Percentiles rank a stretch among this genome's conserved stretches.
phyloP scores from a whole-genome alignment of 352 stramenopile genomes.

The Aphanomyces stellatus region DNA sequence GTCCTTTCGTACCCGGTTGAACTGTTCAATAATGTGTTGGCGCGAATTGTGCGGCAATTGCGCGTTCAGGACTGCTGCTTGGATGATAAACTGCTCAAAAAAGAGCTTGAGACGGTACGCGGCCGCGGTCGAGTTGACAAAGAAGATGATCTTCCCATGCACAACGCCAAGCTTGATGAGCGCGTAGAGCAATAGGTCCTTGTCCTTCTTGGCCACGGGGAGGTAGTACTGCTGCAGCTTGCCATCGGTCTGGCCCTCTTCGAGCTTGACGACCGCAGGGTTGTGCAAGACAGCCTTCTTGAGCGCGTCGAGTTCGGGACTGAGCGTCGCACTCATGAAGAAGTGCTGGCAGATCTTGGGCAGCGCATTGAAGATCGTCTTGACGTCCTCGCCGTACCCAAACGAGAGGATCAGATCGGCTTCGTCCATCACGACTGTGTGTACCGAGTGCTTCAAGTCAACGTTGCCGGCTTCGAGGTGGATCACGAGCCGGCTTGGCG shows the following conservation, averaged over 20 bases:
- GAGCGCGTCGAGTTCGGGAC: conserved; percentile 92
- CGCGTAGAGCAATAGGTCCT: conserved; percentile 96
- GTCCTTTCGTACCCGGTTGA: too few relatives aligned
- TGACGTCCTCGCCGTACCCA: conserved; percentile 90
- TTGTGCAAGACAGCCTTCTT: conserved; percentile 97
- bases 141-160: conserved; percentile 97
- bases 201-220: conserved; percentile 81
- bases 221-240: conserved; percentile 96
- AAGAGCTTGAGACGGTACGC: conserved; percentile 98
- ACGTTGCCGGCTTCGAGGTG: conserved; percentile 77
- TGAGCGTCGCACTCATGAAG: conserved; percentile 97
- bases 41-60: conserved; percentile 97
- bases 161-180: conserved; percentile 97
- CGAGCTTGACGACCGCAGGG: conserved; percentile 94
- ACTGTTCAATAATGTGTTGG: conserved; percentile 95
- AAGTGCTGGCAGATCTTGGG: conserved; percentile 98
- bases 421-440: conserved; percentile 98
- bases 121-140: conserved; percentile 94
- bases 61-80: conserved; percentile 96
- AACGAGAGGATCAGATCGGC: conserved; percentile 98
- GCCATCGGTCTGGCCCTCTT: conserved; percentile 85
- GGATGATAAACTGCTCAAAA: conserved; percentile 99
- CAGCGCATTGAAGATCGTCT: conserved; percentile 88
- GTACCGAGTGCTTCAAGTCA: conserved; percentile 82
- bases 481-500: conserved; percentile 89